phyloP scores from a whole-genome alignment of 331 rosid species.

The Pyracantha coccinea region DNA sequence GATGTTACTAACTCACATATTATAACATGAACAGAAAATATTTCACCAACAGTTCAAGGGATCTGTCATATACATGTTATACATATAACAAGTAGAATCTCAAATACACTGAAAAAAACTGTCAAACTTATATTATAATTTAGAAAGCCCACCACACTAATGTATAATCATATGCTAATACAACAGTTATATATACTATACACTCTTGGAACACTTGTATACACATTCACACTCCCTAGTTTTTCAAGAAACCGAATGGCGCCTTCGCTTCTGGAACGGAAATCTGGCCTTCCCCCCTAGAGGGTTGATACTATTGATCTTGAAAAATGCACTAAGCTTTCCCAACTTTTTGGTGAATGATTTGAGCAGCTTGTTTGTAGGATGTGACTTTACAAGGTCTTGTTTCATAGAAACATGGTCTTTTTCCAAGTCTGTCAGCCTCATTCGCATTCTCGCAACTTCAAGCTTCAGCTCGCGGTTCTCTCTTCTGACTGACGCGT shows the following conservation, averaged over 20 bases:
- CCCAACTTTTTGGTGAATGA: conserved; percentile 68
- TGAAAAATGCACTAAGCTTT: conserved; percentile 61
- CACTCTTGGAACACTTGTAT: conserved; percentile 19
- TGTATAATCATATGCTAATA: not conserved
- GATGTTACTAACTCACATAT: too few species aligned
- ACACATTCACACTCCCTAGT: conserved; percentile 17
- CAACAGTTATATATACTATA: conserved; percentile 22
- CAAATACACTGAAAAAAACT: conserved; percentile 19
- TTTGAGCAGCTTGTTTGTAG: conserved; percentile 69
- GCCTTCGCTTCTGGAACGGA: conserved; percentile 74
- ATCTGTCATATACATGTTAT: not conserved
- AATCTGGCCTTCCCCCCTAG: conserved; percentile 58
- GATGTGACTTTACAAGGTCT: conserved; percentile 78
- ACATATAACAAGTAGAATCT: conserved; percentile 1
- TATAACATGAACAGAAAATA: too few species aligned
- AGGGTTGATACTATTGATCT: conserved; percentile 46
- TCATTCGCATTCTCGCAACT: conserved; percentile 98
- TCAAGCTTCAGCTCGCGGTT: conserved; percentile 92
- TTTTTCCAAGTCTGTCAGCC: conserved; percentile 90
- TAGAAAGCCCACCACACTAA: conserved; percentile 25
- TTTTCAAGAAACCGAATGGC: conserved; percentile 82
- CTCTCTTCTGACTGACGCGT: conserved; percentile 93
- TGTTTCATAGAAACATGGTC: conserved; percentile 94
- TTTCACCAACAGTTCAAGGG: not conserved
- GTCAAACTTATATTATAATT: conserved; percentile 20